Base-by-base conservation (phyloP, 2,329 filamentous ascomycete species). In the Dothistroma septosporum region DNA sequence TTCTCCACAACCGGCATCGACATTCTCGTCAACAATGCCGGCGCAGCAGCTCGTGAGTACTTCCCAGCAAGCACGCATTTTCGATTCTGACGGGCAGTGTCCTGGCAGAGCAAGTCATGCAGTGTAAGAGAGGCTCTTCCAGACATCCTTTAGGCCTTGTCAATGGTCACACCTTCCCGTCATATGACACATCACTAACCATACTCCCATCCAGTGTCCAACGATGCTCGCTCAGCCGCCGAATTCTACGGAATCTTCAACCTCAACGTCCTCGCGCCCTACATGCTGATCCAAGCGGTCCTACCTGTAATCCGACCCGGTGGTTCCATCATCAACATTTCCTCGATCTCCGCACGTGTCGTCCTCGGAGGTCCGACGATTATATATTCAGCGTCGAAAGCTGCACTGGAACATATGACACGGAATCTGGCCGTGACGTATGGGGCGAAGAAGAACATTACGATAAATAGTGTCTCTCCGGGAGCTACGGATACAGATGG, bases 391-490 rank as follows among this genome's bases (percentile, higher is more conserved):
- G 79, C 80, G 0, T 82, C 79, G 7, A 87, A 87, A 69, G 83
- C 82, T 0, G 85, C 84, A 8, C 70, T 87, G 21, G 85, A 88
- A 69, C 83, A 80, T 0, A 69, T 87, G 60, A 87, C 85, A 9
- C 76, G 84, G 12, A 79, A 77, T 70, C 83, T 83, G 78, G 85
- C 86, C 0, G 76, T 77, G 0, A 85, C 87, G 70, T 73, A 87
- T 53, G 58, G 55, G 83, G 85, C 0, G 67, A 61, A 6, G 72
- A 79, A 59, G 83, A 24, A 84, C 0, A 82, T 83, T 59, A 87
- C 84, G 0, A 85, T 85, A 33, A 88, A 88, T 65, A 77, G 79
- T 1, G 80, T 88, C 2, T 80, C 79, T n/a, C 84, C 84, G 0
- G 85, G 85, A 6, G 53, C 52, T 21, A 60, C 53, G 32, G 37